Base-by-base conservation (phyloP, 345 rosid species). In the Eutrema yunnanense region DNA sequence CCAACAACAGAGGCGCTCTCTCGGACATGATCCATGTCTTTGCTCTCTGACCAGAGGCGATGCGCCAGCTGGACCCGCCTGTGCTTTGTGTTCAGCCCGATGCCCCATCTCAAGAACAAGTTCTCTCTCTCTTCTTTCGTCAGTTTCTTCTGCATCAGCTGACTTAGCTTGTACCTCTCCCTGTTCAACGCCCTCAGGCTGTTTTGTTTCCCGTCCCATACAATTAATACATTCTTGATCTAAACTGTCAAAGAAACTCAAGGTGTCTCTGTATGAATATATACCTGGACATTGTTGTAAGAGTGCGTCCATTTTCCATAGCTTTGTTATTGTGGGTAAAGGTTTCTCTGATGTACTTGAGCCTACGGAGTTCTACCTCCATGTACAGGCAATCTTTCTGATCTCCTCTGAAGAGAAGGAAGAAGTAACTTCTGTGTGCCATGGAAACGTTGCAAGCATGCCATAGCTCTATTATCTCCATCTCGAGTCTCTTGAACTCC, bases 381-480 rank as follows among this genome's bases (percentile, higher is more conserved):
- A 92, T 79, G 82, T 92, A 92, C 75, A 90, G 80, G 8, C 86
- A 84, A 74, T 95, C 96, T 56, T 85, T 74, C 14, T 85, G 87
- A 77, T 90, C 93, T 48, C 97, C 97, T 71, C 87, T 87, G 68
- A 88, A 86, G 43, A 87, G 82, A 71, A 91, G 84, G 81, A 84
- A 92, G 82, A 92, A 92, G 88, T 95, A 90, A 81, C 90, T 85
- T 78, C 97, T 82, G 81, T 95, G 99, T 55, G 85, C 86, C 86
- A 92, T 73, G 44, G 96, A 82, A 34, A 90, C 84, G 55, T 84
- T 87, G 83, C 96, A 90, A 53, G 70, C 81, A 68, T 92, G 85
- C 98, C 98, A 90, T 27, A 92, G 87, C 82, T 85, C 89, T 67
- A 92, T 80, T 43, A 92, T 90, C 85, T 88, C 88, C 71, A 65